Evolutionary conservation across 2,329 filamentous ascomycete genomes (phyloP), one percentile per base, ranked within the genome.

Genomic region (Botryotinia convoluta): DNA sequence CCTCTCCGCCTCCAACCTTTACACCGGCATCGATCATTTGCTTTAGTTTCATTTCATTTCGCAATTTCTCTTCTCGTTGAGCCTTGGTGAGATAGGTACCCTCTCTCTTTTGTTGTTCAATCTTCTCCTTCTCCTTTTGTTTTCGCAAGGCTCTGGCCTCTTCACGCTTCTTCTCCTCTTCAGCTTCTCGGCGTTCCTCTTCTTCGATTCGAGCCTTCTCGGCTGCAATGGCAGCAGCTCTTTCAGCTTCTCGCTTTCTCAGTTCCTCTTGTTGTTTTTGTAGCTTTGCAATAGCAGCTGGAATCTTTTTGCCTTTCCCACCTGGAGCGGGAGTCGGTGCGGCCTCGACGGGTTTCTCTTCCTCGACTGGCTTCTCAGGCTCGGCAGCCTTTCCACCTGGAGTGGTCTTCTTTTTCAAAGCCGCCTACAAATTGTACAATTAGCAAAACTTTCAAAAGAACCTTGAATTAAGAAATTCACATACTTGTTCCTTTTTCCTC

Each of bases 401-500:
- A 22, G 84, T 79, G 44, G 87, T 84, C 85, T 96, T 97, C 87
- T 97, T 97, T 85, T 95, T 94, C 42, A 92, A 90, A 77, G 94
- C 93, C 91, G 92, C 78, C 74, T 74, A 74, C 64, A 72, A 51
- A 57, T 22, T 29, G 22, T 42, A 51, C 45, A 63, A 42, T 76
- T 62, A 75, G 73, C 71, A 69, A 69, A 48, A 59, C 51, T 71
- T 35, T 42, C 54, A 72, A n/a, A 37, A 29, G 44, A n/a, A 62
- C 48, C 29, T 32, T 48, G 39, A 69, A 26, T 1, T 14, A 57
- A 37, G 45, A 20, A 62, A 69, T 57, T 5, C 16, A 81, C 86
- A 73, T 82, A 96, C 94, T 89, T 98, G 92, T 84, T 99, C 96
- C 90, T 95, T 99, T 86, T 99, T 99, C 78, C 95, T 89, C 85